Conservation (phyloP, 2,329 filamentous ascomycete species). For the Camillea tinctor region DNA sequence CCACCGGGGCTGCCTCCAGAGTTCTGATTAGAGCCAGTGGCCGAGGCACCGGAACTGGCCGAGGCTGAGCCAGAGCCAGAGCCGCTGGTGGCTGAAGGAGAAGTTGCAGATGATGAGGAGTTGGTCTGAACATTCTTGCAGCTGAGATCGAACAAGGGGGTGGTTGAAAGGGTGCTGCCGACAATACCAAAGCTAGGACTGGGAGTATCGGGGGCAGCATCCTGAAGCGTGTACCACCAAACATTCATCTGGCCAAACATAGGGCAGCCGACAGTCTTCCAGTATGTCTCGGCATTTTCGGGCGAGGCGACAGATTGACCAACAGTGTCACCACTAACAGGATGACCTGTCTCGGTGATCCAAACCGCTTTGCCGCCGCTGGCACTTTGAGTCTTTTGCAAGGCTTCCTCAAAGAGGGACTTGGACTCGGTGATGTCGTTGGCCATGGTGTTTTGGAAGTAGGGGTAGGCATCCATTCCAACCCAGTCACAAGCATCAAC, state of each 20-base stretch:
- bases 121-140: constrained; percentile 44
- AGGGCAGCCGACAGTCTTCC: constrained; percentile 74
- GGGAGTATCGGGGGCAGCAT: constrained; percentile 57
- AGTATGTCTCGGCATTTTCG: constrained; percentile 75
- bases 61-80: constrained; percentile 12
- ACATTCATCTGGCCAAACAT: constrained; percentile 63
- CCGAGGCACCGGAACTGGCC: constrained; percentile 7
- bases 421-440: constrained; percentile 66
- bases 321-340: constrained; percentile 64
- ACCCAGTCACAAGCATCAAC: constrained; percentile 73
- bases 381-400: constrained; percentile 57
- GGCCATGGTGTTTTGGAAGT: constrained; percentile 69
- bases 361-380: constrained; percentile 70
- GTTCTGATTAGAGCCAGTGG: constrained; percentile 16
- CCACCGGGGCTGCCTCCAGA: constrained; percentile 27
- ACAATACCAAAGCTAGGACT: constrained; percentile 72
- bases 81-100: constrained; percentile 15
- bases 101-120: constrained; percentile 19
- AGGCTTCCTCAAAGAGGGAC: constrained; percentile 66
- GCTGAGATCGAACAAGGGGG: constrained; percentile 62
- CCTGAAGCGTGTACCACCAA: constrained; percentile 78
- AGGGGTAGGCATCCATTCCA: constrained; percentile 82
- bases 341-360: constrained; percentile 90
- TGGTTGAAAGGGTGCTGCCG: constrained; percentile 50
- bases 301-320: constrained; percentile 62